phyloP scores from a whole-genome alignment of 768 basidiomycete species.

The Lanmaoa pseudosensibilis region DNA sequence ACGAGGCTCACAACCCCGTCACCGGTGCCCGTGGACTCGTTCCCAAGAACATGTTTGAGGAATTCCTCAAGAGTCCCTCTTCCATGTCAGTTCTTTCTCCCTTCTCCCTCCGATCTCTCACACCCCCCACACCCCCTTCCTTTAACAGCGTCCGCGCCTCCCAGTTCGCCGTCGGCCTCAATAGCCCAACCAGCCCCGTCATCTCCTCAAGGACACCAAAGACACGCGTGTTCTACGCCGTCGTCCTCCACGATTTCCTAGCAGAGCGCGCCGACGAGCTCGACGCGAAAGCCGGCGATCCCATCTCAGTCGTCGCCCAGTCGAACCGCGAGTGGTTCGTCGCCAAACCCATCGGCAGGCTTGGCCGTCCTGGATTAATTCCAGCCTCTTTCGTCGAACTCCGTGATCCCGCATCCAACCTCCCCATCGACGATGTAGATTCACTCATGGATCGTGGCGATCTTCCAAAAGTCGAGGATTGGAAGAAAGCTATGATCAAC shows the following conservation, averaged over 20 bases:
- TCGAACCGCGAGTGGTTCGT: slow-evolving; percentile 99
- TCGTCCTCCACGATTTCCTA: slow-evolving; percentile 91
- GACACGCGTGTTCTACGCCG: slow-evolving; percentile 82
- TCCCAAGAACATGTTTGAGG: slow-evolving; percentile 84
- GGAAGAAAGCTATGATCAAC: slow-evolving; percentile 92
- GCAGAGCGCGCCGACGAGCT: slow-evolving; percentile 98
- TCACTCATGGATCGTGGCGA: slow-evolving; percentile 83
- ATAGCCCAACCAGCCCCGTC: slow-evolving; percentile 32
- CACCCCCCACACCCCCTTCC: background rate
- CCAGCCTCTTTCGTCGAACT: slow-evolving; percentile 97
- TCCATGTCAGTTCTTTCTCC: slow-evolving; percentile 37
- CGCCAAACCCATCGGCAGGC: slow-evolving; percentile 93
- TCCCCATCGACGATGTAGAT: slow-evolving; percentile 71
- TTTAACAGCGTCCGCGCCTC: slow-evolving; percentile 43
- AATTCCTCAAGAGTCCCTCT: slow-evolving; percentile 71
- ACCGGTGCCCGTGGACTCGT: slow-evolving; percentile 90
- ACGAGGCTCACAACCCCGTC: slow-evolving; percentile 93
- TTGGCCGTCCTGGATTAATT: slow-evolving; percentile 95
- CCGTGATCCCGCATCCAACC: slow-evolving; percentile 86
- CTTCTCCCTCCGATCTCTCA: background rate
- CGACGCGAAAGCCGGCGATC: slow-evolving; percentile 90
- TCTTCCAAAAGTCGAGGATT: slow-evolving; percentile 96
- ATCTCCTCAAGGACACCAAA: slow-evolving; percentile 36
- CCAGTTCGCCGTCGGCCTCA: slow-evolving; percentile 22
- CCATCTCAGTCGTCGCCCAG: slow-evolving; percentile 96